A percentile compares a stretch with the other conserved stretches of the same genome.
phyloP scores from a whole-genome alignment of 345 rosid species.

The Acer campestre region DNA sequence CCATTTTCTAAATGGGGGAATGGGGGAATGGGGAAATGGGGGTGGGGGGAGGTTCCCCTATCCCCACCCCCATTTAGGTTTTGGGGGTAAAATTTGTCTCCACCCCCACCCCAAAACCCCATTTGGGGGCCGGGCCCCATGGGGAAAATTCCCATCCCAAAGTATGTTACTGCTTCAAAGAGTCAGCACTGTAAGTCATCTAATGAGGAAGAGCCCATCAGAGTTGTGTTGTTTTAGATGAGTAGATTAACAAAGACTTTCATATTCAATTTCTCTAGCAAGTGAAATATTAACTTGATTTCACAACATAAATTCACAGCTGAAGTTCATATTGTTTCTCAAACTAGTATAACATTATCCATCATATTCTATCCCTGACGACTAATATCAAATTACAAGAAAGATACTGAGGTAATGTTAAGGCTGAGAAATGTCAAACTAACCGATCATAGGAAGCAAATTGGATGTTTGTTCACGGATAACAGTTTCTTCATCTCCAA shows the following conservation, averaged over 20 bases:
- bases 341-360: background rate
- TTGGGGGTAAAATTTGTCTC: too few relatives aligned
- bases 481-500: slow-evolving; percentile 57
- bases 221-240: background rate
- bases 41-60: too few relatives aligned
- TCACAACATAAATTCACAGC: background rate
- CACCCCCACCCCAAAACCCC: too few relatives aligned
- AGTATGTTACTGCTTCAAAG: background rate
- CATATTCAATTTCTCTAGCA: background rate
- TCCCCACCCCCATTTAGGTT: too few relatives aligned
- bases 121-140: too few relatives aligned
- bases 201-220: background rate
- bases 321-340: background rate
- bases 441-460: slow-evolving; percentile 69
- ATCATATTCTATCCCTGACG: background rate
- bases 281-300: background rate
- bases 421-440: slow-evolving; percentile 24
- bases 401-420: background rate
- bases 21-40: too few relatives aligned
- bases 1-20: too few relatives aligned
- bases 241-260: background rate
- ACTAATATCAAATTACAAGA: background rate
- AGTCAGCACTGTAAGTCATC: background rate
- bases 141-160: too few relatives aligned
- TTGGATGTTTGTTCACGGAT: slow-evolving; percentile 53